Evolutionary conservation across 208 protist genomes (phyloP).

Genomic region (Borovskyia barvae): DNA sequence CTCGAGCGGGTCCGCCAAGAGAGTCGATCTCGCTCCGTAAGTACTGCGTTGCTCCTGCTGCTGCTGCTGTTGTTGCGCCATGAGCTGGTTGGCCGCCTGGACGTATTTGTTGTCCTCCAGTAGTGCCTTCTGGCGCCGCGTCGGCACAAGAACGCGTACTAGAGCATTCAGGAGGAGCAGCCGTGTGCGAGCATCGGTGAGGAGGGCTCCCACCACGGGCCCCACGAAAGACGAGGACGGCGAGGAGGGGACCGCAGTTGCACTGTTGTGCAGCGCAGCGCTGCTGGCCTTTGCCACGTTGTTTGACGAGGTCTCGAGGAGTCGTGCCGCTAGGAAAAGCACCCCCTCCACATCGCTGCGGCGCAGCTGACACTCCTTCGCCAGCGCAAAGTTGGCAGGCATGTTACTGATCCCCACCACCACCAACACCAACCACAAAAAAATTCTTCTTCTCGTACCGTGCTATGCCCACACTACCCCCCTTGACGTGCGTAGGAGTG

Average conservation of each 20-base stretch:
- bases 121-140: slow-evolving; percentile 35
- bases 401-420: too few relatives aligned
- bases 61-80: slow-evolving; percentile 7
- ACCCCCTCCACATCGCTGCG: slow-evolving; percentile 55
- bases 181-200: slow-evolving; percentile 52
- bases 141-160: slow-evolving; percentile 60
- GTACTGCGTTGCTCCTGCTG: neutral
- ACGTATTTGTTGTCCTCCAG: slow-evolving; percentile 58
- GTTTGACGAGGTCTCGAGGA: slow-evolving; percentile 1
- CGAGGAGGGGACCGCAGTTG: neutral
- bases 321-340: slow-evolving; percentile 36
- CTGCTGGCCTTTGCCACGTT: neutral
- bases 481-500: too few relatives aligned
- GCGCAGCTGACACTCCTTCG: slow-evolving; percentile 56
- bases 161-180: slow-evolving; percentile 38
- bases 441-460: too few relatives aligned
- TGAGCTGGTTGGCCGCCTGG: slow-evolving; percentile 6
- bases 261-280: neutral
- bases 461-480: too few relatives aligned
- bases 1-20: neutral
- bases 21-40: neutral
- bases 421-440: too few relatives aligned
- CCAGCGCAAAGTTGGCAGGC: slow-evolving; percentile 46
- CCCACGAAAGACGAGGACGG: slow-evolving; percentile 7
- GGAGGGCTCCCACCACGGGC: slow-evolving; percentile 21